A percentile compares a stretch with the other conserved stretches of the same genome.
phyloP scores from a whole-genome alignment of 2,329 filamentous ascomycete species.

The Arthroderma uncinatum region DNA sequence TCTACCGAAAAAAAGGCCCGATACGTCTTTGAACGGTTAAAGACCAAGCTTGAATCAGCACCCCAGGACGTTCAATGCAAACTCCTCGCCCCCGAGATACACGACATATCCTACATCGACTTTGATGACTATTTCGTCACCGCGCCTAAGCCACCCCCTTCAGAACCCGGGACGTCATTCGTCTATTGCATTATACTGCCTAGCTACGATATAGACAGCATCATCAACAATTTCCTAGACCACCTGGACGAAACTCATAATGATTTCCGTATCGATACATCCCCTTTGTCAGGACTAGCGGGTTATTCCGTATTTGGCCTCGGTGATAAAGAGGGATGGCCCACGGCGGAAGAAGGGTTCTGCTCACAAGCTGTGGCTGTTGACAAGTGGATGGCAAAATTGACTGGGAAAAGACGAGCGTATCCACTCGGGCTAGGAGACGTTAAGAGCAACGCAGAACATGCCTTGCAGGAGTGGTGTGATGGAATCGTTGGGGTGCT shows the following conservation, averaged over 20 bases:
- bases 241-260: constrained; percentile 88
- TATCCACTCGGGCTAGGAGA: constrained; percentile 85
- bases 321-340: constrained; percentile 85
- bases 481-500: constrained; percentile 63
- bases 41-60: constrained; percentile 27
- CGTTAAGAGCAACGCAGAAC: constrained; percentile 59
- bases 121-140: constrained; percentile 86
- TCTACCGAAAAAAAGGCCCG: constrained; percentile 66
- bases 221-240: constrained; percentile 75
- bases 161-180: constrained; percentile 43
- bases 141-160: constrained; percentile 51
- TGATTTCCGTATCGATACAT: constrained; percentile 91
- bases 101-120: constrained; percentile 76
- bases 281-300: constrained; percentile 61
- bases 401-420: constrained; percentile 74
- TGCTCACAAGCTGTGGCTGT: constrained; percentile 84
- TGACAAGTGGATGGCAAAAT: constrained; percentile 94
- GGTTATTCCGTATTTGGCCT: constrained; percentile 93
- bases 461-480: constrained; percentile 65
- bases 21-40: constrained; percentile 48
- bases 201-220: constrained; percentile 90
- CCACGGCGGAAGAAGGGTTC: constrained; percentile 78
- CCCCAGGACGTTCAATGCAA: constrained; percentile 17
- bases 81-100: constrained; percentile 50
- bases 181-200: constrained; percentile 81